Conservation (phyloP, 139 green algal species). For the Closterium sp. region DNA sequence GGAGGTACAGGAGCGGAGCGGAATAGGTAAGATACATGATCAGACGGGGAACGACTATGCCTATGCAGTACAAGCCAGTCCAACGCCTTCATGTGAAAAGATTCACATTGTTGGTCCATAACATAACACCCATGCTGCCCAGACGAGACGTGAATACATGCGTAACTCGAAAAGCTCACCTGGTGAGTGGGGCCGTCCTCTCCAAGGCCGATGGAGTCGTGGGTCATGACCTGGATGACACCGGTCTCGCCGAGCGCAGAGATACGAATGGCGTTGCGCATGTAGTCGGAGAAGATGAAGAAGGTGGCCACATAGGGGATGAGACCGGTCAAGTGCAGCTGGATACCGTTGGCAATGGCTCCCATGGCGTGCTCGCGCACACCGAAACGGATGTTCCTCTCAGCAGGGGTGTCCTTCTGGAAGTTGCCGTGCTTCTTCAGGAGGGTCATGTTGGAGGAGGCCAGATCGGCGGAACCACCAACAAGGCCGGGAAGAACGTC, state of each 20-base stretch:
- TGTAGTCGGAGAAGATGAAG: slow-evolving; percentile 99
- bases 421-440: slow-evolving; percentile 99
- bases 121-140: no score
- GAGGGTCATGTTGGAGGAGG: slow-evolving; percentile 98
- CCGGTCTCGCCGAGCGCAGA: slow-evolving; percentile 84
- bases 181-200: slow-evolving; percentile 98
- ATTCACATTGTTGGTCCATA: no score
- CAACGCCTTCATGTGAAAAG: no score
- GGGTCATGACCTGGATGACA: slow-evolving; percentile 96
- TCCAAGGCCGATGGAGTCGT: slow-evolving; percentile 99
- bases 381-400: slow-evolving; percentile 97
- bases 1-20: background rate
- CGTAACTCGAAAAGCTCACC: slow-evolving; percentile 23
- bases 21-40: no score
- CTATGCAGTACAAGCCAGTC: no score
- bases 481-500: slow-evolving; percentile 88
- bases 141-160: no score
- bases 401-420: slow-evolving; percentile 88
- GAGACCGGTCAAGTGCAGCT: slow-evolving; percentile 82
- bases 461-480: slow-evolving; percentile 94
- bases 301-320: slow-evolving; percentile 99
- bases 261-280: slow-evolving; percentile 95
- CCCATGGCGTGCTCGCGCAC: slow-evolving; percentile 99
- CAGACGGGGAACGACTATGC: no score
- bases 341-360: slow-evolving; percentile 94